Evolutionary conservation across 306 rosid species (phyloP), one percentile per base, ranked within the genome.

Genomic region (Castanopsis chinensis): DNA sequence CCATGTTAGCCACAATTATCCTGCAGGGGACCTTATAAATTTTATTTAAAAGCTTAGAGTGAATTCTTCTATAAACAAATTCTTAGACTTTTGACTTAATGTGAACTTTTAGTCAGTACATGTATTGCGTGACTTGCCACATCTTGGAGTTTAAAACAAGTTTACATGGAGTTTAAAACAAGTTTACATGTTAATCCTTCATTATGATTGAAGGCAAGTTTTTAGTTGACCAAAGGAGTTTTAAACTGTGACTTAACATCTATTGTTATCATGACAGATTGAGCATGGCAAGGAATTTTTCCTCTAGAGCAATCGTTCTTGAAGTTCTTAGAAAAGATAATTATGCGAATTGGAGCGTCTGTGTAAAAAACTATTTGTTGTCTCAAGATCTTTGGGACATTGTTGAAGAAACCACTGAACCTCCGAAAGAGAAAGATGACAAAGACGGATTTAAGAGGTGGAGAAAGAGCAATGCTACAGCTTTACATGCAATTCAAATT

Each of bases 401-500:
- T 28, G 82, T 72, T 4, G 76, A 63, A 63, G 33, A 20, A 5
- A 32, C 59, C 9, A 30, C 2, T 55, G 20, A 35, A 15, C 12
- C 23, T 20, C 9, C 53, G 4, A 49, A 49, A 49, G 15, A 49
- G 11, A 13, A 49, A 49, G 32, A 4, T 54, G 33, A 74, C 30
- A 11, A 5, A 33, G 2, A 28, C 2, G 33, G 5, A 4, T 20
- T 17, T n/a, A 20, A 69, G 2, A 6, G 5, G 18, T 57, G 74
- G 70, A 54, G 27, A 21, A 69, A 0, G 54, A 7, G 45, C 2
- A 20, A 82, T 21, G 75, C 72, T 1, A 12, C 58, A 33, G 86
- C 80, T 30, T 59, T 83, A 32, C 83, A 78, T 37, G 59, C 28
- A 13, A 83, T 83, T 73, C 86, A 83, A 58, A n/a, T 78, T 2